Evolutionary conservation across 164 flowering plant genomes (phyloP).

Genomic region (Kingdonia uniflora): DNA sequence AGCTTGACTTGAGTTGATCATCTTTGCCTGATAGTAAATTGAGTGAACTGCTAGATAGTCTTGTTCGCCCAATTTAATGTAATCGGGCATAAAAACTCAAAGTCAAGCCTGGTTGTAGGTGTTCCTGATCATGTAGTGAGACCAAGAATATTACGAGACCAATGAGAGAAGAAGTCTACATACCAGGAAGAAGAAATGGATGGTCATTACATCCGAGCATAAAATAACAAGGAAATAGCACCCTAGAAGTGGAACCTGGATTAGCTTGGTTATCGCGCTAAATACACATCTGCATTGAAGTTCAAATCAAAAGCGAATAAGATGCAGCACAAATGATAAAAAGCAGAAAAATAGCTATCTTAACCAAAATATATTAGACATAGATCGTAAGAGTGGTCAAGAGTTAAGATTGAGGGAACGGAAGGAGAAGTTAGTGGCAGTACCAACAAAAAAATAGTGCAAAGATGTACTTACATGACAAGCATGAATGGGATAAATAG

Average conservation of each 20-base stretch:
- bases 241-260: slow-evolving; percentile 64
- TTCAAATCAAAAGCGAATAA: slow-evolving; percentile 4
- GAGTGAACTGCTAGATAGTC: no score
- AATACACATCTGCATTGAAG: slow-evolving; percentile 70
- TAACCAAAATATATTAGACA: no score
- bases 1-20: no score
- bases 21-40: no score
- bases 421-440: no score
- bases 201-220: slow-evolving; percentile 92
- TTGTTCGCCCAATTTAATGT: no score
- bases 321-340: background rate
- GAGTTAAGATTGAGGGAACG: no score
- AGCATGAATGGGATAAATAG: slow-evolving; percentile 91
- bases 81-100: no score
- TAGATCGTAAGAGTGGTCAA: no score
- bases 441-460: background rate
- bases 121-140: no score
- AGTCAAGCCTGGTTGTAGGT: no score
- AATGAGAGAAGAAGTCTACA: slow-evolving; percentile 8
- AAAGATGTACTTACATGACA: slow-evolving; percentile 67
- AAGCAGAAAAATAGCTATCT: background rate
- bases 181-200: slow-evolving; percentile 99
- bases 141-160: background rate
- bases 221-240: slow-evolving; percentile 88
- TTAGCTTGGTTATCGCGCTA: slow-evolving; percentile 75